Base-by-base conservation (phyloP, 108 stramenopile genomes). In the Stephanodiscus minutulus region DNA sequence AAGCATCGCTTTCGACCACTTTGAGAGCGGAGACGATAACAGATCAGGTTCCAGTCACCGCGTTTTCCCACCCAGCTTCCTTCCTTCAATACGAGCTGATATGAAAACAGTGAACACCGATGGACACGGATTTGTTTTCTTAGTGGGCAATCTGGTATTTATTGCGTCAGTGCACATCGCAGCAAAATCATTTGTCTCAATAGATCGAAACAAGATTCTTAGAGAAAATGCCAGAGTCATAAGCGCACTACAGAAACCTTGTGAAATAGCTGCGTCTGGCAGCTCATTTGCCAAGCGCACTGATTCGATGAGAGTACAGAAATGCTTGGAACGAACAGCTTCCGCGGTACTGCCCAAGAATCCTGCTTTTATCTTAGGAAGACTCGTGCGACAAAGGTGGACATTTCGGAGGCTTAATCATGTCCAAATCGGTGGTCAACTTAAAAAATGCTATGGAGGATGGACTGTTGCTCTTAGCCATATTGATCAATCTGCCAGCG, bases 381-480 rank as follows among this genome's bases (percentile, higher is more conserved):
- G 68, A 61, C 69, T 83, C 2, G 46, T 63, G 29, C 74, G 85
- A 11, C 76, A 79, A 10, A 60, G 82, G 25, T 83, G 76, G 64
- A 37, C 72, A 47, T 83, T 83, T 66, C 62, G 73, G 9, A 71
- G 71, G 46, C 25, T 71, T 6, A 77, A 77, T 36, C 18, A 21
- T 61, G 35, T 60, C 5, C 33, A 60, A 69, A 37, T 61, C 25
- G 60, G 37, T 17, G 43, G 54, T 43, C 36, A 52, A 56, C 15
- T 49, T 5, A 44, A 68, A 47, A 61, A 69, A 35, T 53, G 29
- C 58, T 85, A 70, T 20, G 73, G 81, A 54, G 85, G 82, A 1
- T 82, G 72, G 68, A 66, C 70, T 31, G 20, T 85, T 41, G 76
- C 66, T 22, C 22, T 85, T 20, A 49, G 74, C n/a, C 68, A 85